phyloP scores from a whole-genome alignment of 2,329 filamentous ascomycete species.

The Blastomyces silverae region DNA sequence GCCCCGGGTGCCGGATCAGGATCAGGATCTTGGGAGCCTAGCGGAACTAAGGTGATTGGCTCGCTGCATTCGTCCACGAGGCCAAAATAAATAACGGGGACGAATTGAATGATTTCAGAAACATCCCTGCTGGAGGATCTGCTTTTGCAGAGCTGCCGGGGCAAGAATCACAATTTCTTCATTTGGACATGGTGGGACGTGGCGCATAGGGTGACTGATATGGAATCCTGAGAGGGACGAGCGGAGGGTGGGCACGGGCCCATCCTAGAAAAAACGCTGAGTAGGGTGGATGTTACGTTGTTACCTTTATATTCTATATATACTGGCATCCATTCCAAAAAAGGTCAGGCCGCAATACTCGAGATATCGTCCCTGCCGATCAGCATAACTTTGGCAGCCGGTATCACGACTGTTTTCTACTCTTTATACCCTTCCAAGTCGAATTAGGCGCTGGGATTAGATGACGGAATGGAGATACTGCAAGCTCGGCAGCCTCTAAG shows the following conservation, averaged over 20 bases:
- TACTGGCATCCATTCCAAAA: background rate
- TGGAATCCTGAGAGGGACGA: background rate
- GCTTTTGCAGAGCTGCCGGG: background rate
- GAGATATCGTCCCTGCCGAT: background rate
- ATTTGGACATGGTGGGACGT: background rate
- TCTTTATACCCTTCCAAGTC: background rate
- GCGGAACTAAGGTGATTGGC: too few relatives aligned
- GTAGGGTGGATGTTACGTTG: background rate
- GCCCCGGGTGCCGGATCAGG: too few relatives aligned
- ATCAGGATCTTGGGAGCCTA: background rate
- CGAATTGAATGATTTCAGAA: background rate
- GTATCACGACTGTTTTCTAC: background rate
- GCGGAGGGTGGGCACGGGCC: background rate
- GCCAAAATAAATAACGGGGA: background rate
- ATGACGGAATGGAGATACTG: background rate
- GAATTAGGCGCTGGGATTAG: background rate
- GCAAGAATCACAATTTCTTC: background rate
- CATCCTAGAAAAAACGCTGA: background rate
- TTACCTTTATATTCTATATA: background rate
- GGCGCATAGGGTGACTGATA: background rate
- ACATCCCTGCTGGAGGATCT: background rate
- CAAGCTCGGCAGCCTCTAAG: slow-evolving; percentile 1
- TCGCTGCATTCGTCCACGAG: background rate
- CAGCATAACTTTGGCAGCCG: background rate
- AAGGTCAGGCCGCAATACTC: background rate